A percentile compares a stretch with the other conserved stretches of the same genome.
Evolutionary conservation across 441 rosid genomes (phyloP).

Genomic region (Syzygium syzygioides): DNA sequence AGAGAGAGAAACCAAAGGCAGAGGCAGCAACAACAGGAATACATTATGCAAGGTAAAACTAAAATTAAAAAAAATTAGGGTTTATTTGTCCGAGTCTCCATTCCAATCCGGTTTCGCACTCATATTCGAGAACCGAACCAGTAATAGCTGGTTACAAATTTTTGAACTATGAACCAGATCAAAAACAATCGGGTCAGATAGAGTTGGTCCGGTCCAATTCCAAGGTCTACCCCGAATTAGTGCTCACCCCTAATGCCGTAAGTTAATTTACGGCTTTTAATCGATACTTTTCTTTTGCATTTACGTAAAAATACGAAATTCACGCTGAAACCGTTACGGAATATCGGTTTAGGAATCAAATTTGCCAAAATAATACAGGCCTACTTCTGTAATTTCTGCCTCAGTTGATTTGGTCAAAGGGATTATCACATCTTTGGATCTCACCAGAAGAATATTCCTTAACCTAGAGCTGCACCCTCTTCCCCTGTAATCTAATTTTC

Average conservation of each 20-base stretch:
- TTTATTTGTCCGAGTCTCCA: not conserved
- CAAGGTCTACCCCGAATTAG: not conserved
- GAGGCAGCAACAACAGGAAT: not conserved
- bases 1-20: not conserved
- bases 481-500: not conserved
- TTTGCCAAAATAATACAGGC: not conserved
- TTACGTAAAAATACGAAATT: not conserved
- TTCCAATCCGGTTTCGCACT: not conserved
- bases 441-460: not conserved
- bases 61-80: not conserved
- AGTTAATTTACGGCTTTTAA: not conserved
- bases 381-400: not conserved
- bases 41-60: not conserved
- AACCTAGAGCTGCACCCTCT: not conserved
- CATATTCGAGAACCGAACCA: fast-evolving
- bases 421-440: not conserved
- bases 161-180: not conserved
- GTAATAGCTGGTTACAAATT: not conserved
- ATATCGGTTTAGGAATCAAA: not conserved
- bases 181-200: not conserved
- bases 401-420: not conserved
- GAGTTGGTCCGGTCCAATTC: fast-evolving
- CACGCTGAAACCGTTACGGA: not conserved
- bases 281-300: not conserved
- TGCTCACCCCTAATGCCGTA: not conserved